Percentiles rank a stretch among this genome's conserved stretches.
These are phyloP conservation scores for Diddensiella transvaalensis DNA, from an alignment of 805 yeast species.

Conservation along the genomic window DNA sequence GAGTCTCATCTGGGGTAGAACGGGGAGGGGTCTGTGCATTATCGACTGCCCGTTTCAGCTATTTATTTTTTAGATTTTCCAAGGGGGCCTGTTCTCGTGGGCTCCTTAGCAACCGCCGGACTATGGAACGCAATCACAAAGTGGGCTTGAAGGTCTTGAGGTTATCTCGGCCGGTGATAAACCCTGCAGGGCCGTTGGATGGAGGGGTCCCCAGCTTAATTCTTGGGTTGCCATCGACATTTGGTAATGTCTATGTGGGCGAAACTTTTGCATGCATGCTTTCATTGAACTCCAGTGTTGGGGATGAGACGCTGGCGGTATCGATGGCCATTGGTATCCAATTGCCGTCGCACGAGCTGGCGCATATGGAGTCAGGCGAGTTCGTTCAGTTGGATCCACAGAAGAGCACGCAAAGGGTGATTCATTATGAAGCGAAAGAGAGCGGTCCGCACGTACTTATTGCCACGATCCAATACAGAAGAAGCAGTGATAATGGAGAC, in stretches of 20 bases:
- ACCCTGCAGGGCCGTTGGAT: conserved; percentile 15
- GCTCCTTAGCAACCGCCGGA: too few species aligned
- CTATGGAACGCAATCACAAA: conserved; percentile 5
- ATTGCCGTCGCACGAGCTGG: conserved; percentile 19
- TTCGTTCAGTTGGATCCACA: not conserved
- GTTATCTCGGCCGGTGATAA: conserved; percentile 30
- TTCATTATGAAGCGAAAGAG: conserved; percentile 26
- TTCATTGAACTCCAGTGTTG: conserved; percentile 8
- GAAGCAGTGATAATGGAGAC: too few species aligned
- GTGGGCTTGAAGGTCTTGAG: conserved; percentile 29
- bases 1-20: too few species aligned
- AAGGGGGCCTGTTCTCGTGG: too few species aligned
- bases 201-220: not conserved
- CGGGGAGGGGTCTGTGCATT: too few species aligned
- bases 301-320: conserved; percentile 9
- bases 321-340: conserved; percentile 16
- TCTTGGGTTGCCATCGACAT: conserved; percentile 27
- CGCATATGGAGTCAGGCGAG: conserved; percentile 9
- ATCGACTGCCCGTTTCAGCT: too few species aligned
- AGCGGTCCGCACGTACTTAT: conserved; percentile 29
- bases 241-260: conserved; percentile 32
- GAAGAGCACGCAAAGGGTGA: conserved; percentile 14
- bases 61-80: too few species aligned
- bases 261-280: conserved; percentile 31
- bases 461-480: conserved; percentile 23